Base-by-base conservation (phyloP, 176 grass and related monocot genomes). In the Avena atlantica region DNA sequence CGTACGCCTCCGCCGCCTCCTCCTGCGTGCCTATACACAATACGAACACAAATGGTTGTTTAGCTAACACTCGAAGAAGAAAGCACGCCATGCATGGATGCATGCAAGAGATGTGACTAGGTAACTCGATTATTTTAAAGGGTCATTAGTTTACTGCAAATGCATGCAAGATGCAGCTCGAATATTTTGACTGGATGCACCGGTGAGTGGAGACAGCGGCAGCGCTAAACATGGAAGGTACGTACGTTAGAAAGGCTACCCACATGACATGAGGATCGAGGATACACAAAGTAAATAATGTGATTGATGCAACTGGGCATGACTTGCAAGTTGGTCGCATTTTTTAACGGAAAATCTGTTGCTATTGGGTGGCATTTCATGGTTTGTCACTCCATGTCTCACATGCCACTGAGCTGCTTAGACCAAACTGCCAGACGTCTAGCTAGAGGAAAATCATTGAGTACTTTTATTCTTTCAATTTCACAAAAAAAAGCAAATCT, bases 1-100 rank as follows among this genome's bases (percentile, higher is more conserved):
- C 94, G 53, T 95, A 95, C 5, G 94, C 94, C 89, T 95, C 94
- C 0, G 94, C 94, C 0, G 94, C 94, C 91, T 95, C 94, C 79
- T 95, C 94, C 84, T 95, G 94, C 1, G 94, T 95, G 79, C 89
- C 94, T 34, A 59, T 34, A 59, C 79, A 21, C 9, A 31, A 34
- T 8, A 52, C 19, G 19, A 3, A 52, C 45, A 15, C 31, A 34
- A 31, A 31, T 31, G 29, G 29, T 0, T 0, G 19, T 9, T 55
- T 55, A 29, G 24, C 49, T 16, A 56, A 15, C 15, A 20, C 3
- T 36, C 14, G 25, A 56, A 15, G 16, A 40, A 20, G 17, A 17
- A 42, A 0, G 40, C 73, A 42, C 20, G 67, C 9, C 74, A 36
- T 77, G 21, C 50, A 42, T 27, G 40, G 37, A 81, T 9, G 17